Base-by-base conservation (phyloP, 306 rosid genomes). In the Inga leiocalycina region DNA sequence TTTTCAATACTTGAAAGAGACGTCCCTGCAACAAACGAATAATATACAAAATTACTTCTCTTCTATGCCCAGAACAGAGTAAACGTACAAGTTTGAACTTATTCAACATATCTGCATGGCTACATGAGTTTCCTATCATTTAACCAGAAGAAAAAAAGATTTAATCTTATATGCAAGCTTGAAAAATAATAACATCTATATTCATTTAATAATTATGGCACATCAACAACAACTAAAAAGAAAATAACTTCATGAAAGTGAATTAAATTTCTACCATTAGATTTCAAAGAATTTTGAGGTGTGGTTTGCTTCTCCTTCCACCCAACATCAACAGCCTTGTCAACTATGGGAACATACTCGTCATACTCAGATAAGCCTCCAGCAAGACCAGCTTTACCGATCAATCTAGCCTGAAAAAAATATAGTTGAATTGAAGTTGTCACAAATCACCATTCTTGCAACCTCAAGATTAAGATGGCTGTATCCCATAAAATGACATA, bases 291-390 rank as follows among this genome's bases (percentile, higher is more conserved):
- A 80, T 79, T 80, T 64, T 65, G 89, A 75, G 78, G 84, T 19
- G 79, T 56, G 7, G 30, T 69, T 78, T 81, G 89, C 80, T 86
- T 88, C 81, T 83, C 85, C 83, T 85, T 85, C 89, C 92, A 91
- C 62, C 76, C 88, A 49, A 87, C 80, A 78, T 91, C 98, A 10
- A 93, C 97, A 74, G 91, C 92, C 90, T 94, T 94, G 90, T 94
- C 98, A 83, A 94, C 90, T 90, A 94, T 89, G 79, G 98, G 98
- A 82, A 94, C 90, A 64, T 82, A 82, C 82, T 92, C 97, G 80
- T 92, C 97, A 57, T 88, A 87, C 83, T 89, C 98, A 1, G 87
- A 78, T 68, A 92, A 74, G 22, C 86, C 84, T 16, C 80, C 71
- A 17, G 82, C 51, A 79, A 22, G 80, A 65, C 78, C 76, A 59